Base-by-base conservation (phyloP, 768 basidiomycete species). In the Coprinopsis marcescibilis region DNA sequence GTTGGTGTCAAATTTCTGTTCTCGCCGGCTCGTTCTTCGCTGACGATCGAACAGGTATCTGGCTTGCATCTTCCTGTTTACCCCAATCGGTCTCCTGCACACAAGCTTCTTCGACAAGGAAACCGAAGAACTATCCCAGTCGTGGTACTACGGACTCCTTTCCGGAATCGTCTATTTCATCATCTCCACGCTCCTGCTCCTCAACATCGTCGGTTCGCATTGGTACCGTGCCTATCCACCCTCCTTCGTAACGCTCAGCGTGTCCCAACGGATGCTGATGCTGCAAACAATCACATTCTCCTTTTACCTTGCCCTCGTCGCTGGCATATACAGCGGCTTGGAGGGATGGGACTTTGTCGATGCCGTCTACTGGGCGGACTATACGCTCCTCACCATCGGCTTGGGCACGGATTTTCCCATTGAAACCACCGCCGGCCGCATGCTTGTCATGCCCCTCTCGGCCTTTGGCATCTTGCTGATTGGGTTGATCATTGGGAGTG, bases 311-410 rank as follows among this genome's bases (percentile, higher is more conserved):
- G 64, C 68, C 2, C 53, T 65, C 3, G 67, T 69, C 12, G 70
- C 65, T 1, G 68, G 61, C 1, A 56, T 73, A 5, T 72, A 69
- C 46, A 52, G 66, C 4, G 38, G 43, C 1, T 51, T 69, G 15
- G 67, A 71, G 40, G 57, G 53, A 4, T 71, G 69, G 70, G 46
- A 54, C 15, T 73, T 63, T 48, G 50, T 64, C 19, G 67, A 73
- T 38, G 69, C 58, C 2, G 48, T 73, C 0, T 72, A 70, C 49
- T 71, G 68, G 69, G 67, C 66, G 1, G 66, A 70, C 43, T 73
- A 72, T 46, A 69, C 70, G 1, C 57, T 72, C 12, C 55, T 72
- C 26, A 72, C 69, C 0, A 65, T 71, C 35, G 69, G 70, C 1
- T 56, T 72, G 4, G 70, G 69, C 3, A 57, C 65, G 2, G 69